These are phyloP conservation scores for Meripilus lineatus DNA, from an alignment of 1,284 basidiomycete genomes.

Conservation along the genomic window DNA sequence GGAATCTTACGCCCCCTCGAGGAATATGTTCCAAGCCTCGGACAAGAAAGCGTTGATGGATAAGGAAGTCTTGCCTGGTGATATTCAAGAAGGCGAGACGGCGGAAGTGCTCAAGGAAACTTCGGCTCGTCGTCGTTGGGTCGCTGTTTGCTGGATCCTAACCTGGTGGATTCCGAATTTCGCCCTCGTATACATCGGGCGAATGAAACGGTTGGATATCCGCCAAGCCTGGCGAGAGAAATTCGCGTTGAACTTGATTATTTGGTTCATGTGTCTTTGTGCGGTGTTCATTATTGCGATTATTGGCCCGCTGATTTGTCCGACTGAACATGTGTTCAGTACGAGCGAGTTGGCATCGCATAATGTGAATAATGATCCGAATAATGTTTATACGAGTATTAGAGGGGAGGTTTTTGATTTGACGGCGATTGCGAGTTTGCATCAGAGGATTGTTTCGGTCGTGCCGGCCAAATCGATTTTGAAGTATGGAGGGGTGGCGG, in stretches of 20 bases:
- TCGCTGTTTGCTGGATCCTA: conserved; percentile 82
- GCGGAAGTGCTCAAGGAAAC: conserved; percentile 83
- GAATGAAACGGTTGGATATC: conserved; percentile 93
- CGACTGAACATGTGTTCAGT: conserved; percentile 89
- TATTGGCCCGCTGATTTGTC: conserved; percentile 88
- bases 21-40: conserved; percentile 90
- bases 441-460: conserved; percentile 68
- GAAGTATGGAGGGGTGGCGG: conserved; percentile 78
- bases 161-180: conserved; percentile 89
- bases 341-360: conserved; percentile 72
- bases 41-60: conserved; percentile 71
- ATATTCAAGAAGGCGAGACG: conserved; percentile 80
- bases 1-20: conserved; percentile 88
- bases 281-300: conserved; percentile 93
- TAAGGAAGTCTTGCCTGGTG: conserved; percentile 77
- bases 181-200: conserved; percentile 66
- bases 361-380: conserved; percentile 57
- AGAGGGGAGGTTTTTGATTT: conserved; percentile 94
- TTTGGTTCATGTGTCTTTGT: conserved; percentile 89
- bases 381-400: conserved; percentile 78
- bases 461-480: conserved; percentile 73
- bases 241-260: conserved; percentile 91
- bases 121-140: conserved; percentile 82
- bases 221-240: conserved; percentile 98
- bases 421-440: conserved; percentile 51